A percentile compares a stretch with the other conserved stretches of the same genome.
These are phyloP conservation scores for Comarum palustre DNA, from an alignment of 306 rosid species.

Conservation along the genomic window DNA sequence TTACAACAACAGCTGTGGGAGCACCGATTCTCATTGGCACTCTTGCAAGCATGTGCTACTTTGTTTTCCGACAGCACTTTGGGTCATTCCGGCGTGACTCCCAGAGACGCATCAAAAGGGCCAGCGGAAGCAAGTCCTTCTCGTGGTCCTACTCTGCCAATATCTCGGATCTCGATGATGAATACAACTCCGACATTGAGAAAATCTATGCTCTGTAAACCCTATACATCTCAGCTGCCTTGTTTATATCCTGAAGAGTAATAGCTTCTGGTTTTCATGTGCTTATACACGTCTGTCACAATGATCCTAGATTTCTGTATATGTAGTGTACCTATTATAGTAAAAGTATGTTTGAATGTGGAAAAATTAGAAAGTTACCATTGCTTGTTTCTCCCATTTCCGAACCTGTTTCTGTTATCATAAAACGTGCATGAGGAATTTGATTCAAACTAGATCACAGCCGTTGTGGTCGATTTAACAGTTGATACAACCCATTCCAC, in stretches of 20 bases:
- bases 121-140: conserved; percentile 83
- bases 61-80: conserved; percentile 79
- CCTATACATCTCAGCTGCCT: background rate
- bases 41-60: conserved; percentile 82
- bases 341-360: background rate
- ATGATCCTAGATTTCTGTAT: background rate
- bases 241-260: background rate
- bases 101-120: conserved; percentile 73
- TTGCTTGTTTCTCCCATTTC: background rate
- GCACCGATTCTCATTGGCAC: conserved; percentile 76
- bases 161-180: conserved; percentile 75
- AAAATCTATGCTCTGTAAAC: conserved; percentile 70
- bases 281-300: background rate
- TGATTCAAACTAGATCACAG: background rate
- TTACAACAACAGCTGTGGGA: conserved; percentile 65
- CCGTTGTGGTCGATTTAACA: background rate
- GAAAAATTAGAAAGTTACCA: background rate
- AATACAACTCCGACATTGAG: conserved; percentile 75
- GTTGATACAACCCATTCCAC: background rate
- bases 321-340: background rate
- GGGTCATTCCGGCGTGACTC: conserved; percentile 62
- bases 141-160: conserved; percentile 90
- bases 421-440: background rate
- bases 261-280: background rate
- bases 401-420: background rate